Base-by-base conservation (phyloP, 352 stramenopile genomes). In the Globisporangium cystogenes region DNA sequence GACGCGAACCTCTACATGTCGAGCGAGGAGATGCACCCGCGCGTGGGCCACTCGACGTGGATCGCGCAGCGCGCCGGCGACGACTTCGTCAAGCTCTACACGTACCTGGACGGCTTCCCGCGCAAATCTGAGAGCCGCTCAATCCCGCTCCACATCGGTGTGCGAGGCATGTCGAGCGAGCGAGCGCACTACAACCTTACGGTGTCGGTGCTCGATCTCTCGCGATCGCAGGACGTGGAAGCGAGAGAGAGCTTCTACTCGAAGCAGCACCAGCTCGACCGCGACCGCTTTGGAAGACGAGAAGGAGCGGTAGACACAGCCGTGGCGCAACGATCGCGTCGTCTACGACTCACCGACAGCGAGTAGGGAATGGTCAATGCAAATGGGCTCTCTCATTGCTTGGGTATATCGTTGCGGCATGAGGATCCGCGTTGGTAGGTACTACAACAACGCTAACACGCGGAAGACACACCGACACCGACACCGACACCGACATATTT, bases 31-130 rank as follows among this genome's bases (percentile, higher is more conserved):
- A 72, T 73, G 46, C 72, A 88, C 29, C 82, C 82, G 33, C 76
- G 65, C 49, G 63, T 78, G 56, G 81, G 77, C 15, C 77, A 76
- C 51, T 70, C 82, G 10, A 60, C 79, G 40, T 93, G 82, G 82
- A 88, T 93, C 60, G 61, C 79, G 4, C 77, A 90, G 63, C 73
- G 57, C 2, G 63, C 57, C 0, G 75, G 77, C 37, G 68, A 73
- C 54, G 80, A 90, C 29, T 53, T 67, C 21, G 67, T 93, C 37
- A 75, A 74, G 48, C 68, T 93, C 14, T 84, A 64, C 53, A 93
- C 82, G 48, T 93, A 91, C 47, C 58, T 93, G 14, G 80, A 90
- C 31, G 82, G 82, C 10, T 93, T 90, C 51, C 77, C 79, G 11
- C 79, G 82, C 41, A 74, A 74, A 39, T 52, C 55, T 27, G 68